Evolutionary conservation across 73 alveolate genomes (phyloP).

Genomic region (Paramecium sexaurelia): DNA sequence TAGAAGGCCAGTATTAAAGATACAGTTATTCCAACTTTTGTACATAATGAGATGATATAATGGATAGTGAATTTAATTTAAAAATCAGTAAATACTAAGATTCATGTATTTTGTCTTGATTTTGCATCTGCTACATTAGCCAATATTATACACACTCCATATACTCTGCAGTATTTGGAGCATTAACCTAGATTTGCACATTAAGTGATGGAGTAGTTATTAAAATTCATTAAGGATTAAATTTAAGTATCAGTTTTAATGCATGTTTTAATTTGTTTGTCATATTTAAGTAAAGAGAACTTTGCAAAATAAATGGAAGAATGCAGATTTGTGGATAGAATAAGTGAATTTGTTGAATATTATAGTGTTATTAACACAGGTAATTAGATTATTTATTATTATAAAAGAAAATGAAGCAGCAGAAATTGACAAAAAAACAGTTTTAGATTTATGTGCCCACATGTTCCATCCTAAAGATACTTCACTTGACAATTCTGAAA

Average conservation of each 20-base stretch:
- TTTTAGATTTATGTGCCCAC: constrained; percentile 89
- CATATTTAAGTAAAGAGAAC: constrained; percentile 88
- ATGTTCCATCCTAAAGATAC: constrained; percentile 96
- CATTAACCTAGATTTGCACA: constrained; percentile 83
- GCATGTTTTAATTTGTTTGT: constrained; percentile 93
- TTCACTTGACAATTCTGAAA: constrained; percentile 82
- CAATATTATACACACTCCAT: constrained; percentile 88
- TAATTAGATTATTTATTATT: not conserved
- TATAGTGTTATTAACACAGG: constrained; percentile 80
- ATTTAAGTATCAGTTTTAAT: constrained; percentile 75
- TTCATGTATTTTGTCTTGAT: constrained; percentile 94
- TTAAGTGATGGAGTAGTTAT: constrained; percentile 72
- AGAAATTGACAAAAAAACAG: constrained; percentile 92
- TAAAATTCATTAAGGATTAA: constrained; percentile 28
- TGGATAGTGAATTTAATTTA: constrained; percentile 80
- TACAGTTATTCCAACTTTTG: constrained; percentile 80
- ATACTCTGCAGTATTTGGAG: constrained; percentile 86
- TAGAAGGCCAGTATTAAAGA: constrained; percentile 95
- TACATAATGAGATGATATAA: constrained; percentile 81
- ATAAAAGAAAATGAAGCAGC: constrained; percentile 82
- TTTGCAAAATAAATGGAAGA: constrained; percentile 86
- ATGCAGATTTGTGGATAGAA: constrained; percentile 90
- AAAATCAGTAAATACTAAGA: constrained; percentile 71
- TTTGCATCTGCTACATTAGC: constrained; percentile 95
- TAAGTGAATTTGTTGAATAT: constrained; percentile 90